Base-by-base conservation (phyloP, 257 asterid species). In the Solanum etuberosum region DNA sequence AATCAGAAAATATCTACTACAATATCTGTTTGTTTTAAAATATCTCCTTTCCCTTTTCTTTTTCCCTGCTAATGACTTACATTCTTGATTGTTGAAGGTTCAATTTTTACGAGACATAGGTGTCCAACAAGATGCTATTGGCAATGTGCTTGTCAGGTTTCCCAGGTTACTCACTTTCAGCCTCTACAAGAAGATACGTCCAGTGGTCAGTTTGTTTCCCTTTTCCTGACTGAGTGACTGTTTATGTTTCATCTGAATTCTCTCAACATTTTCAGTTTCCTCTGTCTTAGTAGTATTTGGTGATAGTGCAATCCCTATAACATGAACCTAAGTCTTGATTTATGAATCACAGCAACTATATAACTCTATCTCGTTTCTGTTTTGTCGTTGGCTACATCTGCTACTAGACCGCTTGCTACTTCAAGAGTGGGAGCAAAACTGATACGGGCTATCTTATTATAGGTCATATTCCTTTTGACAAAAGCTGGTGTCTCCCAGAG, bases 101-200 rank as follows among this genome's bases (percentile, higher is more conserved):
- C 97, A 95, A 88, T 97, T 95, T 91, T 90, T 97, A 85, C 94
- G 92, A 86, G 99, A 94, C 73, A 93, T 97, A 43, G 99, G 99
- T 29, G 95, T 97, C 84, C 90, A 90, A 71, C 94, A 94, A 89
- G 98, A 92, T 83, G 93, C 95, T 65, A 91, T 95, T 84, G 98
- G 99, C 86, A 88, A 72, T 84, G 85, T 94, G 91, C 94, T 97
- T 37, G 87, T 92, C 63, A 94, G 90, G 91, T 97, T 94, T 88
- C 99, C 99, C 83, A 93, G 97, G 43, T 86, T 95, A 86, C 59
- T 97, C 91, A 94, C 98, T 6, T 94, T 94, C 92, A 97, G 99
- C 91, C 98, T 97, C 85, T 40, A 92, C 92, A 97, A 94, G 94
- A 97, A 97, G 88, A 95, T 97, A 88, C 98, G 99, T 16, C 98